These are phyloP conservation scores for Pseudofabraea citricarpa DNA, from an alignment of 2,329 filamentous ascomycete species.

Conservation along the genomic window DNA sequence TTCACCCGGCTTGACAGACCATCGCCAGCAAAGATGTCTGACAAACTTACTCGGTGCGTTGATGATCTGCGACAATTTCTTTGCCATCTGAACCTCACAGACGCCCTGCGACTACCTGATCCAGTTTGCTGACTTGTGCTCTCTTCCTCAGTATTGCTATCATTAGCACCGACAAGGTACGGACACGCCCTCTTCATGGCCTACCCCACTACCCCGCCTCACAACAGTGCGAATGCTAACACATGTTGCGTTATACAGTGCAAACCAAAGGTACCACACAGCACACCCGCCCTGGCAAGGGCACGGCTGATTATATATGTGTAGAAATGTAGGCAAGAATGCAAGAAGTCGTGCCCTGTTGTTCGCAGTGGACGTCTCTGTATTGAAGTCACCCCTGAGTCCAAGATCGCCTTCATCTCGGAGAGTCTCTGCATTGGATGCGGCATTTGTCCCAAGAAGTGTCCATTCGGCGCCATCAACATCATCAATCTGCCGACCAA, in stretches of 20 bases:
- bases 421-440: slow-evolving; percentile 95
- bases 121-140: background rate
- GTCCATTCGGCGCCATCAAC: slow-evolving; percentile 96
- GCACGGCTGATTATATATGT: slow-evolving; percentile 26
- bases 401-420: slow-evolving; percentile 96
- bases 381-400: slow-evolving; percentile 85
- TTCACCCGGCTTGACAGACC: too few species aligned
- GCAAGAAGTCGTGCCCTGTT: slow-evolving; percentile 97
- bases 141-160: slow-evolving; percentile 79
- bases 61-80: too few species aligned
- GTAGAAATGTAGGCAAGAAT: slow-evolving; percentile 97
- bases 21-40: slow-evolving; percentile 62
- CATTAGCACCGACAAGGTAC: slow-evolving; percentile 95
- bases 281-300: slow-evolving; percentile 5
- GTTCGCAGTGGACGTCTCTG: slow-evolving; percentile 96
- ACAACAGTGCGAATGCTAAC: slow-evolving; percentile 30
- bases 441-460: slow-evolving; percentile 99
- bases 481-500: slow-evolving; percentile 99
- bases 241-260: slow-evolving; percentile 50
- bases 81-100: background rate
- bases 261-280: slow-evolving; percentile 70
- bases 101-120: background rate
- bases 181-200: slow-evolving; percentile 29
- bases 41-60: slow-evolving; percentile 88
- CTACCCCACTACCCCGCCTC: slow-evolving; percentile 34